Evolutionary conservation across 1,284 basidiomycete species (phyloP).

Genomic region (Coniophora puteana): DNA sequence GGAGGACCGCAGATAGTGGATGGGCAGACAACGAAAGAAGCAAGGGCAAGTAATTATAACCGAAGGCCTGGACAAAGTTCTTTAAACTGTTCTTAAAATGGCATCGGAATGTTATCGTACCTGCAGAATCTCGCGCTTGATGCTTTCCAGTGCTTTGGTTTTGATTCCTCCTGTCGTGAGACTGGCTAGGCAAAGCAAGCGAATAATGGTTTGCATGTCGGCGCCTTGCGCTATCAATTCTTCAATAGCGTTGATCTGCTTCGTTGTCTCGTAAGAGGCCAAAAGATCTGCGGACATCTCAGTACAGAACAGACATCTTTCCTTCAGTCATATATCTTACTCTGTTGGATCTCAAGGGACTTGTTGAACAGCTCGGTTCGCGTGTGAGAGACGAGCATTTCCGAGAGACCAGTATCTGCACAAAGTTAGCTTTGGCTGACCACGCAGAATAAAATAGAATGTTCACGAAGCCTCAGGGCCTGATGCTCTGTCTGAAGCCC

Average conservation of each 20-base stretch:
- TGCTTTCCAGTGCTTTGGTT: slow-evolving; percentile 78
- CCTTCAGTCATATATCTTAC: slow-evolving; percentile 39
- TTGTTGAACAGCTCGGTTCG: slow-evolving; percentile 89
- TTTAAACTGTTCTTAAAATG: slow-evolving; percentile 10
- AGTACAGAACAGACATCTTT: slow-evolving; percentile 8
- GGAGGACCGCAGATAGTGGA: slow-evolving; percentile 62
- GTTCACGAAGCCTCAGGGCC: slow-evolving; percentile 80
- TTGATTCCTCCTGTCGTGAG: slow-evolving; percentile 87
- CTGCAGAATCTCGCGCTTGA: slow-evolving; percentile 92
- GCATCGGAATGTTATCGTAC: slow-evolving; percentile 34
- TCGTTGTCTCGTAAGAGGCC: slow-evolving; percentile 79
- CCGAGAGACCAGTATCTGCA: slow-evolving; percentile 91
- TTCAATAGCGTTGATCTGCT: slow-evolving; percentile 80
- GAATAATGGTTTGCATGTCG: slow-evolving; percentile 72
- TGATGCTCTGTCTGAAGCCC: slow-evolving; percentile 92
- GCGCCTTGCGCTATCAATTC: slow-evolving; percentile 84
- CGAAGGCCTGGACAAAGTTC: slow-evolving; percentile 66
- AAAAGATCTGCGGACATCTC: slow-evolving; percentile 65
- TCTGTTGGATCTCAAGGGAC: slow-evolving; percentile 94
- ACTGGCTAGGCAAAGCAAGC: slow-evolving; percentile 84
- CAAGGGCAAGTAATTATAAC: slow-evolving; percentile 85
- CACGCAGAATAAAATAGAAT: slow-evolving; percentile 4
- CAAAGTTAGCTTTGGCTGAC: slow-evolving; percentile 9
- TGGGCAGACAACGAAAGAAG: slow-evolving; percentile 78
- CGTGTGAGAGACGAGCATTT: slow-evolving; percentile 83